Conservation (phyloP, 169 alveolate genomes). For the Cystoisospora suis region DNA sequence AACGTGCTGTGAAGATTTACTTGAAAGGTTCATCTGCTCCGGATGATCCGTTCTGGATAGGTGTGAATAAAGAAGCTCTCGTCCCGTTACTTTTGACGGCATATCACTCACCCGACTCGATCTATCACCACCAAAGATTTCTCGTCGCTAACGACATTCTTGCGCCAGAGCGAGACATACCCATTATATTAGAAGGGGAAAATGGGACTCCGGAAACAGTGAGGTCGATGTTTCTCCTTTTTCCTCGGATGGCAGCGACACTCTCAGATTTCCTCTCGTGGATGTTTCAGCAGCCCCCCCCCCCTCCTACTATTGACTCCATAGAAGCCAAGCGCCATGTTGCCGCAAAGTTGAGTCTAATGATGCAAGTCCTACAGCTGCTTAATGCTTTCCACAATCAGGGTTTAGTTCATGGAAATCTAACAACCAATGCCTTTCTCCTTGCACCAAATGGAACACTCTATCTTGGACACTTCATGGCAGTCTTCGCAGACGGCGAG, state of each 20-base stretch:
- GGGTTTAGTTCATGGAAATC: background rate
- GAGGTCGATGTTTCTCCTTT: background rate
- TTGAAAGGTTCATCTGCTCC: too few relatives aligned
- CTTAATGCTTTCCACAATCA: background rate
- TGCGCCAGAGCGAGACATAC: background rate
- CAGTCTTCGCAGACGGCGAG: background rate
- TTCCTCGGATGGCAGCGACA: background rate
- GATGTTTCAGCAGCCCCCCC: background rate
- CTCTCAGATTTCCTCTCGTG: background rate
- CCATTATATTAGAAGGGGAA: too few relatives aligned
- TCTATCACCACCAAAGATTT: too few relatives aligned
- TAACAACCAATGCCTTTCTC: background rate
- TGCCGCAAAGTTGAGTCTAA: background rate
- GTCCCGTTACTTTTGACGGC: background rate
- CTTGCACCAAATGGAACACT: background rate
- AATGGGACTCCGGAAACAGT: background rate
- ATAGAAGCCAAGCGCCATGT: background rate
- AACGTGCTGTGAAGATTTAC: conserved; percentile 8
- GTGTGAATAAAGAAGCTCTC: too few relatives aligned
- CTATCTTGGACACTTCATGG: background rate
- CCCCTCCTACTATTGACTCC: background rate
- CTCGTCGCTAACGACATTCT: background rate
- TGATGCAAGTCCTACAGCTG: background rate
- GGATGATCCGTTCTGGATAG: too few relatives aligned
- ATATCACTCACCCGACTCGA: background rate